These are phyloP conservation scores for Glycine tomentella DNA, from an alignment of 306 rosid genomes.

Conservation along the genomic window DNA sequence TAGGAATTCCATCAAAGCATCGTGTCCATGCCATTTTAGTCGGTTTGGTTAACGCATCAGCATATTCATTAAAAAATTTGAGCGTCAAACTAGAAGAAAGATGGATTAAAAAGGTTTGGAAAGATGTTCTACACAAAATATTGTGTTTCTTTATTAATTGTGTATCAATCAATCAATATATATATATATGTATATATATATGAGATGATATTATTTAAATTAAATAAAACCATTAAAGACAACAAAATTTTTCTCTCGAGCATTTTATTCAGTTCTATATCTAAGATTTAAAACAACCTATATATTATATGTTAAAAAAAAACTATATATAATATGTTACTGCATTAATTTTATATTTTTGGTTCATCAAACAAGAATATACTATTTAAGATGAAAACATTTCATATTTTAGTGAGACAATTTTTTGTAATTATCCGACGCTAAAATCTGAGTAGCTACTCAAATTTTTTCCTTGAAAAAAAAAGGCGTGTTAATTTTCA, in stretches of 20 bases:
- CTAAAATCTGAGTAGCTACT: not conserved
- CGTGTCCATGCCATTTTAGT: not conserved
- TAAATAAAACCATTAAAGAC: too few relatives aligned
- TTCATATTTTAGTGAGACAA: not conserved
- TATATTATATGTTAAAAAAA: too few relatives aligned
- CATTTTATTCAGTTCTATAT: too few relatives aligned
- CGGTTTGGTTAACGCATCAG: conserved; percentile 30
- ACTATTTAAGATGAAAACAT: not conserved
- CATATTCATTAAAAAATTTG: conserved; percentile 12
- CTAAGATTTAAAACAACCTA: too few relatives aligned
- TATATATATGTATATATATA: too few relatives aligned
- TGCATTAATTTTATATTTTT: not conserved
- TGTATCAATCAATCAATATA: too few relatives aligned
- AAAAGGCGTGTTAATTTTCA: not conserved
- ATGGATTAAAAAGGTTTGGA: conserved; percentile 26
- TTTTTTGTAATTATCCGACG: not conserved
- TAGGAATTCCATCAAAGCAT: conserved; percentile 3
- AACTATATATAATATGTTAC: too few relatives aligned
- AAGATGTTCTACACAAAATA: not conserved
- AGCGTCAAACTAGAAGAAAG: not conserved
- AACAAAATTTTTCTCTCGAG: too few relatives aligned
- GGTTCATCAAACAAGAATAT: not conserved
- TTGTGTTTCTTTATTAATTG: too few relatives aligned
- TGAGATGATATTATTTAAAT: too few relatives aligned
- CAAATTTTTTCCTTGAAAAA: conserved; percentile 1